Evolutionary conservation across 1,139 yeast species (phyloP), one percentile per base, ranked within the genome.

Genomic region (Blastobotrys capitulatus): DNA sequence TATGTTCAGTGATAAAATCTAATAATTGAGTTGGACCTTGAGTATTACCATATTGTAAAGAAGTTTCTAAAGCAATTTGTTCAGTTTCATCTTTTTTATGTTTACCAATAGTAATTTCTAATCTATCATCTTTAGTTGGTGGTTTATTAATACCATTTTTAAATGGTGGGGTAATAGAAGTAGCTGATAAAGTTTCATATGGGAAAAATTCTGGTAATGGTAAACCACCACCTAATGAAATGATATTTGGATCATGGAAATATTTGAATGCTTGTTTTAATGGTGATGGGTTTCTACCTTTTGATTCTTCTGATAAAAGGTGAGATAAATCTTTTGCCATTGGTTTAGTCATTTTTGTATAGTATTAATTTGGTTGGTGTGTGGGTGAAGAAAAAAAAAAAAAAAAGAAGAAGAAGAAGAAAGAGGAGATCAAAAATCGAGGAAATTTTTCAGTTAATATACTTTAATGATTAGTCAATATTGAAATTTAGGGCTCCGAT

Each of bases 191-290:
- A 58, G 79, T 79, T 62, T 87, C 88, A 78, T 90, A 87, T 46
- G 98, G 98, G 77, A 92, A 92, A 67, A 86, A 84, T 58, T 84
- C 90, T 18, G 96, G 73, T 62, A 87, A 72, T 18, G 98, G 98
- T 60, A 92, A 78, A 6, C 98, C 98, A 57, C 98, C 98, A 49
- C 97, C 98, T 54, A 92, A 79, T 63, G 89, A 89, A 50, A 90
- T 82, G 65, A 92, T 75, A 47, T 83, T 80, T 41, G 96, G 96
- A 57, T 79, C 76, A 42, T 74, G 73, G 64, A 74, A 85, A 72
- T 84, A 85, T 65, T 80, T 81, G 75, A 89, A 86, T 19, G 96
- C 95, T 42, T 80, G 72, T 71, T 92, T 92, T 68, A 92, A 77
- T 15, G 88, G 84, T 16, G 97, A 88, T 32, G 85, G 79, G 51